Base-by-base conservation (phyloP, 2,329 filamentous ascomycete genomes). In the Ceratocystis lukuohia region DNA sequence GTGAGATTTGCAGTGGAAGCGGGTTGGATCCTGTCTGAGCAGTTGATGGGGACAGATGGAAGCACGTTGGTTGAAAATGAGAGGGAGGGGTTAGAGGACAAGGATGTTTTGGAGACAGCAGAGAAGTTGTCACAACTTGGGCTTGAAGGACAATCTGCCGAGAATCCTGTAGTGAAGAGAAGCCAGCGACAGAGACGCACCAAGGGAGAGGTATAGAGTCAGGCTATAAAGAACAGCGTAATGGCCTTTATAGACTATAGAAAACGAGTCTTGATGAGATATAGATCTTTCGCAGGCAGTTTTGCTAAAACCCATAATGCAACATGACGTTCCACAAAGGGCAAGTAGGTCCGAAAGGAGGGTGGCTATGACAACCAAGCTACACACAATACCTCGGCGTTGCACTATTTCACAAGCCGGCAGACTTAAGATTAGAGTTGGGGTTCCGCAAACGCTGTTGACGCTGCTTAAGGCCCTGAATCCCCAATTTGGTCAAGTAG, bases 1-100 rank as follows among this genome's bases (percentile, higher is more conserved):
- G 80, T 85, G 41, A 75, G 78, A 62, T 85, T 83, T 70, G 81
- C 81, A 2, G 76, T 83, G 10, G 82, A 85, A 72, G 77, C 80
- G 0, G 82, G 81, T 5, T 85, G 83, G 83, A 74, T 85, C 57
- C 77, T 75, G 1, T 77, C 81, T 70, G 77, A 77, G 20, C 82
- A 85, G 72, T 71, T 85, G 50, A 72, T 76, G 28, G 80, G 76
- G 3, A 69, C 70, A 1, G 74, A 72, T 12, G 71, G 71, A 12
- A 77, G 75, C 10, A 69, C 76, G 45, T 45, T 76, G 10, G 30
- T 66, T 17, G 61, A 56, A 22, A 41, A 45, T 7, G 61, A 66
- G 37, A 50, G 63, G 44, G n/a, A 37, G 30, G 73, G 74, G 8
- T 37, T 10, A 12, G 46, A 41, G 22, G 45, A 56, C 12, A 74